Percentiles rank a stretch among this genome's conserved stretches.
Evolutionary conservation across 371 early-diverging fungal genomes (phyloP).

Genomic region (Mortierella sp.): DNA sequence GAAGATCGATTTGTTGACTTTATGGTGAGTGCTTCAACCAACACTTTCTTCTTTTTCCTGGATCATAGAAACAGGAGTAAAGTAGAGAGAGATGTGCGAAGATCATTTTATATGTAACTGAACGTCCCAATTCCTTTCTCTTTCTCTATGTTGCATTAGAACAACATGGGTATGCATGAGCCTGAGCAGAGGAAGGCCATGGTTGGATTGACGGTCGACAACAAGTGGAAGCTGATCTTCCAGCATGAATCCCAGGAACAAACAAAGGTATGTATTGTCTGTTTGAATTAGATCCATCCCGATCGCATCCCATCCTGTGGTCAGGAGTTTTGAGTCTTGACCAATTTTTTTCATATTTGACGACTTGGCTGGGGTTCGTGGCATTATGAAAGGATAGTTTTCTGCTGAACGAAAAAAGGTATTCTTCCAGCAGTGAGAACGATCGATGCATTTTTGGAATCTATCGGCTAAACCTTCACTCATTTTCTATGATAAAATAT

Average conservation of each 20-base stretch:
- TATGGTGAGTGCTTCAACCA: constrained; percentile 33
- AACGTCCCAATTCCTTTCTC: background rate
- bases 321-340: background rate
- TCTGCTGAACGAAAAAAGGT: background rate
- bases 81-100: background rate
- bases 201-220: constrained; percentile 41
- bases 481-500: background rate
- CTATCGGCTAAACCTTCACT: constrained; percentile 5
- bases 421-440: no score
- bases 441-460: background rate
- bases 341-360: background rate
- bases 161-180: constrained; percentile 57
- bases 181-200: constrained; percentile 48
- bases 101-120: background rate
- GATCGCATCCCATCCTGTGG: background rate
- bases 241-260: constrained; percentile 56
- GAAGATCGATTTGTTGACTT: constrained; percentile 57
- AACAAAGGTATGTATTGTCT: constrained; percentile 32
- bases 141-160: constrained; percentile 18
- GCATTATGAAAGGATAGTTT: background rate
- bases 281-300: background rate
- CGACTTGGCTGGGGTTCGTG: background rate
- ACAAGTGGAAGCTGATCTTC: constrained; percentile 56
- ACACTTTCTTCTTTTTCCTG: background rate
- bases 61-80: background rate